Conservation (phyloP, 768 basidiomycete genomes). For the Boletus coccyginus region DNA sequence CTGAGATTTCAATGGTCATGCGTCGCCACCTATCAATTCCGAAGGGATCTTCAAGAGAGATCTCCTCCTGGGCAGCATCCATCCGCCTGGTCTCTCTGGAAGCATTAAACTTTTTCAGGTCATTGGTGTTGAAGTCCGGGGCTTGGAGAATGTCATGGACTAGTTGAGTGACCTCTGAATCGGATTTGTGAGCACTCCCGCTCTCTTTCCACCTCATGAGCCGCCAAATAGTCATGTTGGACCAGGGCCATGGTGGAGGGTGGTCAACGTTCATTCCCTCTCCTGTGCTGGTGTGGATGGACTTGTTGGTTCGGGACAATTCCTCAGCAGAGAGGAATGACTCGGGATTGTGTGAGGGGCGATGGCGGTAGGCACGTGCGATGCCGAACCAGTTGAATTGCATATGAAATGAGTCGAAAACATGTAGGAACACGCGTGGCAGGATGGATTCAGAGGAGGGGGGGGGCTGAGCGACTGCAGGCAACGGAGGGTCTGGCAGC, state of each 20-base stretch:
- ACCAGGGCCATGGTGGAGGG: neutral
- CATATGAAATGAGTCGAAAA: neutral
- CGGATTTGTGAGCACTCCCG: neutral
- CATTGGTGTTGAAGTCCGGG: neutral
- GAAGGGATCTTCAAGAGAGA: too few relatives aligned
- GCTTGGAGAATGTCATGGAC: neutral
- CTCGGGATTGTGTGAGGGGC: too few relatives aligned
- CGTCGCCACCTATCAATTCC: too few relatives aligned
- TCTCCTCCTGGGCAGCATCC: neutral
- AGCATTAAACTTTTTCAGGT: neutral
- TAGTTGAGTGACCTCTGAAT: neutral
- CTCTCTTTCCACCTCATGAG: neutral
- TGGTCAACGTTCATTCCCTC: neutral
- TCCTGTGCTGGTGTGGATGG: neutral
- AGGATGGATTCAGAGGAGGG: neutral
- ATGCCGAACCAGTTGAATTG: neutral
- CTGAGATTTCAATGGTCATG: too few relatives aligned
- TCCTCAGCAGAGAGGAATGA: too few relatives aligned
- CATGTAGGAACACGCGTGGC: neutral
- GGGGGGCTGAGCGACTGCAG: neutral
- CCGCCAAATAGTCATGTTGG: neutral
- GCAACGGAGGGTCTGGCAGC: neutral
- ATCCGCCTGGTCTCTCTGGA: neutral
- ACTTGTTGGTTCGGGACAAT: neutral
- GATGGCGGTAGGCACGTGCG: too few relatives aligned